Conservation (phyloP, 2,329 filamentous ascomycete species). For the Neofusicoccum parvum region DNA sequence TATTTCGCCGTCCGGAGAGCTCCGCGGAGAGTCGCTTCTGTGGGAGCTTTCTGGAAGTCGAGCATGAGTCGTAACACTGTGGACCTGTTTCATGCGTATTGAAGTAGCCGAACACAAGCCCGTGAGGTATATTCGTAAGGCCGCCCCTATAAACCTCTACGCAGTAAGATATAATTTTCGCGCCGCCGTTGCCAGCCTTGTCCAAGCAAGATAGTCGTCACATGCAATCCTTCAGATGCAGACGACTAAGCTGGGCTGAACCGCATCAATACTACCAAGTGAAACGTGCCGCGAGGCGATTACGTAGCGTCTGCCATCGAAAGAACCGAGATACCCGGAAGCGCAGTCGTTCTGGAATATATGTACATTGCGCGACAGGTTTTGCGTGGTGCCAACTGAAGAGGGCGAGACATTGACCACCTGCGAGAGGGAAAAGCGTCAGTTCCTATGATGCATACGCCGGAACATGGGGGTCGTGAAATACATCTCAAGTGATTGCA, state of each 20-base stretch:
- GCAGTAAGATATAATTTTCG: background rate
- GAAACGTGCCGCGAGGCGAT: too few relatives aligned
- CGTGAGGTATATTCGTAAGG: background rate
- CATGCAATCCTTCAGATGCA: too few relatives aligned
- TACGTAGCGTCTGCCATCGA: too few relatives aligned
- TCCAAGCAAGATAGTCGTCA: too few relatives aligned
- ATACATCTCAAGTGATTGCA: background rate
- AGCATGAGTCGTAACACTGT: conserved; percentile 1
- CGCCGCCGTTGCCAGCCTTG: too few relatives aligned
- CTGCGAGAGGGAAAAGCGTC: too few relatives aligned
- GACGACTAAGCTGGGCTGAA: too few relatives aligned
- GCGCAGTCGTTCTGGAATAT: too few relatives aligned
- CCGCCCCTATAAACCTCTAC: background rate
- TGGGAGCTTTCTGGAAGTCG: background rate
- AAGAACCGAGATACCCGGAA: too few relatives aligned
- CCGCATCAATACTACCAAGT: too few relatives aligned
- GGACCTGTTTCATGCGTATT: conserved; percentile 1
- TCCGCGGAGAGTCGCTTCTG: background rate
- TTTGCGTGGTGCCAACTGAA: background rate
- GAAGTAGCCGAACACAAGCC: background rate
- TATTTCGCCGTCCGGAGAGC: background rate
- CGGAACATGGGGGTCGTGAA: background rate
- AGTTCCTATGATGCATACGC: too few relatives aligned
- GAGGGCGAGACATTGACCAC: background rate
- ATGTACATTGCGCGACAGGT: background rate